Base-by-base conservation (phyloP, 306 rosid genomes). In the Purshia tridentata region DNA sequence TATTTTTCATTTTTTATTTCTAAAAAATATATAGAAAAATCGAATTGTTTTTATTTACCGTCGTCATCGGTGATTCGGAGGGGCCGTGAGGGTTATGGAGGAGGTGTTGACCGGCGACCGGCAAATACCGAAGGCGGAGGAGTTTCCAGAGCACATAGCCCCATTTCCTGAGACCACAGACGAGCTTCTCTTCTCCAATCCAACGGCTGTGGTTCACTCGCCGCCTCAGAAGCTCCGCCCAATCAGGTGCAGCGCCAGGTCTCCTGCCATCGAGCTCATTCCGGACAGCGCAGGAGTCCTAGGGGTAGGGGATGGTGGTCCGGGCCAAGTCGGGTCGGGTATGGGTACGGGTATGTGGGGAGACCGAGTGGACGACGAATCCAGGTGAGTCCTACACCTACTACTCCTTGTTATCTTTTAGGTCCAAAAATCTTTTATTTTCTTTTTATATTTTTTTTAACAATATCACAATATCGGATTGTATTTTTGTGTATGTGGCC, bases 141-240 rank as follows among this genome's bases (percentile, higher is more conserved):
- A 44, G 13, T 84, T 91, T 72, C 86, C 92, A n/a, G 82, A 65
- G 80, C 83, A 66, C 47, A 84, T 84, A 53, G 69, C 90, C 29
- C 90, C 98, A 22, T 91, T 88, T 65, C 92, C 97, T 8, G 94
- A 89, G 22, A 54, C 94, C 66, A 74, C 87, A n/a, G 84, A 90
- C 79, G 84, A 85, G 75, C 84, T 88, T 52, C 76, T 88, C 37
- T 91, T 73, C 83, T 22, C 81, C 46, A 72, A 82, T 29, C 61
- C 83, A 8, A 65, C 72, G 47, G 42, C 81, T 39, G 63, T 45
- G 69, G 16, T 81, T 70, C 81, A 74, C 61, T 53, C 82, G 62
- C 85, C 83, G 71, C 86, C 91, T 20, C 96, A 88, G 81, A 94
- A 91, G 75, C 98, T 94, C 75, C 95, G 91, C 12, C 95, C 98